Evolutionary conservation across 2,329 filamentous ascomycete genomes (phyloP).

Genomic region (Fusarium sp.): DNA sequence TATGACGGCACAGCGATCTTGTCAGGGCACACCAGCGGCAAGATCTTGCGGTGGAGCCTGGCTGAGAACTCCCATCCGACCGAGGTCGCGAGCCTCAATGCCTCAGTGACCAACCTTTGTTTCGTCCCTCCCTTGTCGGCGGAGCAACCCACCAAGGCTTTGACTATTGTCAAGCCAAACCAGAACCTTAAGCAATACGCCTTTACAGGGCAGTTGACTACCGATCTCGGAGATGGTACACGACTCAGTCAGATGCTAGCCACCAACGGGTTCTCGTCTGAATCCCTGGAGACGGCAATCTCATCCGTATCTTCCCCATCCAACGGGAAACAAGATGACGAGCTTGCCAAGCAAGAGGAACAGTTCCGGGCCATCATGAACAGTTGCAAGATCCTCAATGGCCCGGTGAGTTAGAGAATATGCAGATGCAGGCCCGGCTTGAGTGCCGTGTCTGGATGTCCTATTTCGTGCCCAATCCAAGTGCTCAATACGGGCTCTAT

Average conservation of each 20-base stretch:
- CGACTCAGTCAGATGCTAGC: conserved; percentile 57
- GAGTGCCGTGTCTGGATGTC: conserved; percentile 5
- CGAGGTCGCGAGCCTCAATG: conserved; percentile 75
- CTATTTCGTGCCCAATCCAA: conserved; percentile 26
- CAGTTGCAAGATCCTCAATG: conserved; percentile 49
- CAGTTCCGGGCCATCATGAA: conserved; percentile 56
- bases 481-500: neutral
- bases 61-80: conserved; percentile 72
- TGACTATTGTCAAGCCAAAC: conserved; percentile 80
- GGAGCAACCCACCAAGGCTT: conserved; percentile 55
- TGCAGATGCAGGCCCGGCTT: conserved; percentile 19
- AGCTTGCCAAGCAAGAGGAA: conserved; percentile 51
- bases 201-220: conserved; percentile 69
- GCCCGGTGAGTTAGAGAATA: conserved; percentile 23
- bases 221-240: conserved; percentile 51
- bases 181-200: conserved; percentile 70
- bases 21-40: conserved; percentile 82
- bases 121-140: conserved; percentile 69
- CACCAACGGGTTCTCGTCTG: conserved; percentile 56
- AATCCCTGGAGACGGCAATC: conserved; percentile 60
- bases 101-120: conserved; percentile 81
- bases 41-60: conserved; percentile 81
- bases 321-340: conserved; percentile 25
- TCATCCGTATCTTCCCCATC: conserved; percentile 51
- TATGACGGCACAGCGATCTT: conserved; percentile 83